A percentile compares a stretch with the other conserved stretches of the same genome.
These are phyloP conservation scores for Penicillium italicum DNA, from an alignment of 2,329 filamentous ascomycete species.

Conservation along the genomic window DNA sequence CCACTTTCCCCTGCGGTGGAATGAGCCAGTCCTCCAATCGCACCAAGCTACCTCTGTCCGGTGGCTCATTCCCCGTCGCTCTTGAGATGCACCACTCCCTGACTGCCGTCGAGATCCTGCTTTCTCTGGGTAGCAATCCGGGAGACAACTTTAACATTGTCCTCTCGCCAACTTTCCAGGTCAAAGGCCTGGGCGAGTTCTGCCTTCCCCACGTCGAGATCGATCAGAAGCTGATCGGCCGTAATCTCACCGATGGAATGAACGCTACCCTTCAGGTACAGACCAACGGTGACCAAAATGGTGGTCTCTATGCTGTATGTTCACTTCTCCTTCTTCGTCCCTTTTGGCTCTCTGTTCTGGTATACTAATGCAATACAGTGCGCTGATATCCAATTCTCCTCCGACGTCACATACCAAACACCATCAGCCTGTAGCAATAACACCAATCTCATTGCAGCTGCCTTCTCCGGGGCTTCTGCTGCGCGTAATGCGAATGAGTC, in stretches of 20 bases:
- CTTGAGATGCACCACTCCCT: constrained; percentile 52
- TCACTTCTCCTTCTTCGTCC: constrained; percentile 2
- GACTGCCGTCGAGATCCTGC: constrained; percentile 51
- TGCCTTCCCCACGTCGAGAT: constrained; percentile 59
- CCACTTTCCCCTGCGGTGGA: constrained; percentile 51
- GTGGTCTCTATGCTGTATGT: constrained; percentile 64
- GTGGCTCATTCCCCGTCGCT: constrained; percentile 47
- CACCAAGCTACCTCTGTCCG: constrained; percentile 49
- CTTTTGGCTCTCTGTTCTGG: background rate
- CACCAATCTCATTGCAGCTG: constrained; percentile 51
- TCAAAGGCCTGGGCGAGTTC: constrained; percentile 60
- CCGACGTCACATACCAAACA: constrained; percentile 45
- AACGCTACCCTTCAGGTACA: constrained; percentile 67
- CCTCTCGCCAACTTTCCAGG: constrained; percentile 59
- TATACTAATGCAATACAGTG: constrained; percentile 49
- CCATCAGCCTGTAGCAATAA: constrained; percentile 56
- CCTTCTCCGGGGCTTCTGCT: constrained; percentile 39
- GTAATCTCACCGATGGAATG: constrained; percentile 57
- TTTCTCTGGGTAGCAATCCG: constrained; percentile 52
- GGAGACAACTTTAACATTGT: constrained; percentile 66
- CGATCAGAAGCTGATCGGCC: constrained; percentile 27
- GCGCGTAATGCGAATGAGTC: constrained; percentile 46
- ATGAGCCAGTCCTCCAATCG: constrained; percentile 45
- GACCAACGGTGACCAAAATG: constrained; percentile 55
- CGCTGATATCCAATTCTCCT: constrained; percentile 67